A percentile compares a stretch with the other conserved stretches of the same genome.
Evolutionary conservation across 805 yeast genomes (phyloP).

Genomic region (Maudiozyma serrabonitensis): DNA sequence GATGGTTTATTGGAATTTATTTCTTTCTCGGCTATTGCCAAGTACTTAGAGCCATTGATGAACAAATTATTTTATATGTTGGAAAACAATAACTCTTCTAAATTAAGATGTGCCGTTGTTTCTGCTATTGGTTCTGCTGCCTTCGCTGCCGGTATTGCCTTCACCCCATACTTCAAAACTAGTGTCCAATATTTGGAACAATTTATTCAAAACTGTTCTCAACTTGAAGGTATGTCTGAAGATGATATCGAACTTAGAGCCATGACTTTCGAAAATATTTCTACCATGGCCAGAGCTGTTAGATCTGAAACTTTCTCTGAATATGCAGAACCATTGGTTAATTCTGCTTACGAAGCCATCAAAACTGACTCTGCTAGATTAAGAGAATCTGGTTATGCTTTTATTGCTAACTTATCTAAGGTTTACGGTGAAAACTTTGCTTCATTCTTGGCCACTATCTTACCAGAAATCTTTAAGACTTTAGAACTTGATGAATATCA

Average conservation of each 20-base stretch:
- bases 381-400: constrained; percentile 91
- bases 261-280: constrained; percentile 82
- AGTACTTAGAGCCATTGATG: constrained; percentile 82
- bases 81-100: constrained; percentile 62
- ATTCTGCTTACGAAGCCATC: constrained; percentile 75
- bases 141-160: constrained; percentile 83
- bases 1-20: constrained; percentile 90
- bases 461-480: constrained; percentile 78
- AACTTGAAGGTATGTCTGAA: constrained; percentile 69
- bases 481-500: constrained; percentile 81
- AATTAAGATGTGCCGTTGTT: constrained; percentile 67
- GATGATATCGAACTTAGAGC: constrained; percentile 90
- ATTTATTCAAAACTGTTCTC: constrained; percentile 59
- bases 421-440: constrained; percentile 88
- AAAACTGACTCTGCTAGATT: constrained; percentile 71
- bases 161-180: constrained; percentile 74
- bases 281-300: constrained; percentile 94
- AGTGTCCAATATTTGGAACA: constrained; percentile 77
- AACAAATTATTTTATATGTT: constrained; percentile 80
- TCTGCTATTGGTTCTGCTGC: constrained; percentile 97
- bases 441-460: constrained; percentile 69
- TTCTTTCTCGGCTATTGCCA: constrained; percentile 73
- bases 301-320: constrained; percentile 82
- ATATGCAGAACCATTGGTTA: constrained; percentile 79
- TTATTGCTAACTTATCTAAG: constrained; percentile 87